Conservation (phyloP, 805 yeast species). For the Blastobotrys americana region DNA sequence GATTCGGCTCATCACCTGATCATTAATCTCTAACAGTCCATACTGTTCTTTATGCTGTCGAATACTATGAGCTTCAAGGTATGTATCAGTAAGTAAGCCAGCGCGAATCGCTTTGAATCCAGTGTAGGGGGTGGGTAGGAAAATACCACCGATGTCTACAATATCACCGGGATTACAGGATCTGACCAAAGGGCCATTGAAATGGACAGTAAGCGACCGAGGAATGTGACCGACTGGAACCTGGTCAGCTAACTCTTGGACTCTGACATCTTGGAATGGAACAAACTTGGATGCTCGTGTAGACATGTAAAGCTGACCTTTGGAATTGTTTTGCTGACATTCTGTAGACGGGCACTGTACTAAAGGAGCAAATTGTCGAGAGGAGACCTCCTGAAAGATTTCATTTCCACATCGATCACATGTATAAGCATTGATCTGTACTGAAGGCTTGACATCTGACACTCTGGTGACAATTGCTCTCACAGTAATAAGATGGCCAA, state of each 20-base stretch:
- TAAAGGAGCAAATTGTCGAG: constrained; percentile 81
- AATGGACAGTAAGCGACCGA: constrained; percentile 72
- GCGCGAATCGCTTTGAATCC: constrained; percentile 91
- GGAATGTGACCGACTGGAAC: constrained; percentile 99
- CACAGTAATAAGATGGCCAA: constrained; percentile 84
- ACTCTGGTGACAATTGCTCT: constrained; percentile 94
- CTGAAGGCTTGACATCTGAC: constrained; percentile 91
- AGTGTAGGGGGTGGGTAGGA: constrained; percentile 90
- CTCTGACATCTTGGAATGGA: constrained; percentile 90
- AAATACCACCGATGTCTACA: constrained; percentile 88
- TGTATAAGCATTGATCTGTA: constrained; percentile 87
- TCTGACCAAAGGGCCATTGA: constrained; percentile 89
- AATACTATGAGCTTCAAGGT: constrained; percentile 78
- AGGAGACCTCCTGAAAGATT: constrained; percentile 87
- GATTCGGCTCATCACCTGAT: constrained; percentile 51
- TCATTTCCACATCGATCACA: constrained; percentile 98
- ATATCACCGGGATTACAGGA: constrained; percentile 87
- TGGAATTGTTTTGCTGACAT: constrained; percentile 70
- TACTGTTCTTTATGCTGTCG: constrained; percentile 86
- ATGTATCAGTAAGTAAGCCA: constrained; percentile 90
- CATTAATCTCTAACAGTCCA: constrained; percentile 52
- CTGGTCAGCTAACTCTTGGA: constrained; percentile 92
- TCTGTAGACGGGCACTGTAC: constrained; percentile 75
- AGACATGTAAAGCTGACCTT: constrained; percentile 84
- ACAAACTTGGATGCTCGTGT: constrained; percentile 94